Evolutionary conservation across 805 yeast genomes (phyloP), one percentile per base, ranked within the genome.

Genomic region (Barnettozyma botsteinii): DNA sequence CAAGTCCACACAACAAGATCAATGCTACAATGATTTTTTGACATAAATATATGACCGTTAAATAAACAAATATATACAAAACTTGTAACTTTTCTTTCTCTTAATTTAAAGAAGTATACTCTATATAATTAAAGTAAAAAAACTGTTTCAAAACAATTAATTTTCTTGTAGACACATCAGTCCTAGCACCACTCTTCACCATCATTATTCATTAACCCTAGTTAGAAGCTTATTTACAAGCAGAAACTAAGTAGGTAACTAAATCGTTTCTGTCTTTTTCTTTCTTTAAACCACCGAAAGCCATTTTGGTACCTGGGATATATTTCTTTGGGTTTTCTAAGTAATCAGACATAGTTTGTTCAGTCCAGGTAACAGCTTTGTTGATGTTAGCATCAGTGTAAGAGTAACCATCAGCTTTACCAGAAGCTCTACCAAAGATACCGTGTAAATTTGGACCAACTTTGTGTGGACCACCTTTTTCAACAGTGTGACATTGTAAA

Each of bases 231-330:
- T 72, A 74, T 67, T 74, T 73, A 51, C 69, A 52, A 43, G 81
- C 80, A 43, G 60, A 57, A 31, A 59, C 61, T 65, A 91, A 76
- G 84, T 87, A 91, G 59, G 98, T 79, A 62, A 91, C 72, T 68
- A 93, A 74, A 69, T 93, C 98, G 74, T 86, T 85, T 82, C 98
- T 87, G 78, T 93, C 98, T 83, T 88, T 91, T 53, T 88, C 82
- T 80, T 93, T 93, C 89, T 93, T 93, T 72, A 93, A 80, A 75
- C 98, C 98, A 74, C 96, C 98, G 61, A 91, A 93, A 53, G 98
- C 98, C 98, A 93, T 93, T 85, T 93, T 93, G 76, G 98, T 93
- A 70, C 98, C 98, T 66, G 98, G 98, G 58, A 93, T 88, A 78
- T 88, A 93, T 77, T 93, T 93, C 94, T 93, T 93, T 75, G 98